A percentile compares a stretch with the other conserved stretches of the same genome.
phyloP scores from a whole-genome alignment of 148 eudicot genomes.

The Rheum nobile region DNA sequence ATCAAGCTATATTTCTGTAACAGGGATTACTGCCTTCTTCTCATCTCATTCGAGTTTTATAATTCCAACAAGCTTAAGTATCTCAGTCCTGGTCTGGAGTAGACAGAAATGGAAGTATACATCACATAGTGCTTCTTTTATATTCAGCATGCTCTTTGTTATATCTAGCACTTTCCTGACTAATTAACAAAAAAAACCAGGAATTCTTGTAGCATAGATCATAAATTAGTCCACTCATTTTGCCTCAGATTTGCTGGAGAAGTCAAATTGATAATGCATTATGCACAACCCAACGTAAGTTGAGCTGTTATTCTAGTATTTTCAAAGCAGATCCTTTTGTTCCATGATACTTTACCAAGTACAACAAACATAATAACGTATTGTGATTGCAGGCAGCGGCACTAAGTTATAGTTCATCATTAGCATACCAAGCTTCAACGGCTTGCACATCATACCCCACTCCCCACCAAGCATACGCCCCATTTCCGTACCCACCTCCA shows the following conservation, averaged over 20 bases:
- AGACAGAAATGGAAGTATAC: slow-evolving; percentile 44
- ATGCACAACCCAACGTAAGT: slow-evolving; percentile 52
- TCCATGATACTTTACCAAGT: neutral
- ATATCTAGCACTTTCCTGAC: neutral
- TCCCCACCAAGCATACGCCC: slow-evolving; percentile 30
- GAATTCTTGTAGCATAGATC: neutral
- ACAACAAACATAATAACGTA: neutral
- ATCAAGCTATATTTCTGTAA: too few relatives aligned
- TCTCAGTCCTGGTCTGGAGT: slow-evolving; percentile 71
- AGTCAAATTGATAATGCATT: slow-evolving; percentile 79
- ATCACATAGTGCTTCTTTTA: neutral
- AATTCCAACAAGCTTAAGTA: neutral
- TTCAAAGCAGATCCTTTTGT: too few relatives aligned
- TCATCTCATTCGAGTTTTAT: too few relatives aligned
- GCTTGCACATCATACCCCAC: slow-evolving; percentile 34
- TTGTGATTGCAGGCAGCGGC: slow-evolving; percentile 41
- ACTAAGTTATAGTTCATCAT: slow-evolving; percentile 30
- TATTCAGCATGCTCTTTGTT: too few relatives aligned
- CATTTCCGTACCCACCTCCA: slow-evolving; percentile 19
- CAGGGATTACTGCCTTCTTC: too few relatives aligned
- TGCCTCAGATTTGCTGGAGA: slow-evolving; percentile 78
- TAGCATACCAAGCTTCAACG: slow-evolving; percentile 24
- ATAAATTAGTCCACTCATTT: neutral
- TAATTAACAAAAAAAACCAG: neutral
- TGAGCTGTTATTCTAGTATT: neutral